Base-by-base conservation (phyloP, 768 basidiomycete species). In the Kwoniella sp. region DNA sequence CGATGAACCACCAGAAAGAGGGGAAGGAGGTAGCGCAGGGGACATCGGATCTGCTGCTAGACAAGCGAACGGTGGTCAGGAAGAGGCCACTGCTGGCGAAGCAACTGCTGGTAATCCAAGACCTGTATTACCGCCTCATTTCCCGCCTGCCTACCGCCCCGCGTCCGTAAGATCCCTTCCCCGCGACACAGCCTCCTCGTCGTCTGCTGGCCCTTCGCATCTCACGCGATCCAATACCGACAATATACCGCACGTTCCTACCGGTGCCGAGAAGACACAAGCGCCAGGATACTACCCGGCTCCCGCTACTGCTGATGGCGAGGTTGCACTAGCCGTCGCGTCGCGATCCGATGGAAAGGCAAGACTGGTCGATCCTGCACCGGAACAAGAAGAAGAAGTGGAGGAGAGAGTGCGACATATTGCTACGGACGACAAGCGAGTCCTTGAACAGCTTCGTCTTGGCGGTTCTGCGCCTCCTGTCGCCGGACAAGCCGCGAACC, bases 261-360 rank as follows among this genome's bases (percentile, higher is more conserved):
- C 25, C 17, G 68, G 60, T 2, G 54, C 55, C 10, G 74, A 76
- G 26, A 76, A 76, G 58, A 70, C 67, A 4, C 51, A 54, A 50
- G 74, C 70, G 19, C 72, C 72, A 19, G 74, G 70, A n/a, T 77
- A 77, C 46, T 80, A 78, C 51, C 77, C 79, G 21, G 79, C 79
- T 17, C 77, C 79, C 1, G 70, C 74, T 9, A 78, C 75, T 10
- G 69, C 59, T 15, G 79, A 80, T 24, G 63, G 70, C 26, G 79
- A 80, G 58, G 55, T 66, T 7, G 79, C 79, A 19, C 55, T 77
- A 7, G 74, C 74, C 7, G 65, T 77, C 15, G 78, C 65, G 1
- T 72, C 65, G 13, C 52, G 71, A 25, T 51, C 64, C 2, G 70
- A 73, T 44, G 75, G 73, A 5, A 71, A 74, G 52, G 33, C 64